Conservation (phyloP, 176 grass and related monocot genomes). For the Thalia dealbata region DNA sequence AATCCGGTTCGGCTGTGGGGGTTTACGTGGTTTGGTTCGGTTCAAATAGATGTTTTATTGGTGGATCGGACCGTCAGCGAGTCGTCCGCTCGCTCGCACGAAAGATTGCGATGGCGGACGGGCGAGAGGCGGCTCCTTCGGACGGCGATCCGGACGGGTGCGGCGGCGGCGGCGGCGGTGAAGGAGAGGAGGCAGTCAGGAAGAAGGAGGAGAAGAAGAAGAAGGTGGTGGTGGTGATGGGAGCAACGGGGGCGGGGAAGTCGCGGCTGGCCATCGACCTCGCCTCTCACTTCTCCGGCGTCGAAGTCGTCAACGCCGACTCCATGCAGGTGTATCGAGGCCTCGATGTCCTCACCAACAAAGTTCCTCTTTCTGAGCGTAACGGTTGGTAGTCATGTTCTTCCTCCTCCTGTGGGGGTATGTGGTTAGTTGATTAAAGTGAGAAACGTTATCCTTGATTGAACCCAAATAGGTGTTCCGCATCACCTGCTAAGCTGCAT, state of each 20-base stretch:
- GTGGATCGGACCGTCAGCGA: too few relatives aligned
- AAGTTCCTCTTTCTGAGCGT: constrained; percentile 54
- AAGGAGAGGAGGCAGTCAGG: background rate
- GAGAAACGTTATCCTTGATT: constrained; percentile 2
- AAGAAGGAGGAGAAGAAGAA: background rate
- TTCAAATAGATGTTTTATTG: too few relatives aligned
- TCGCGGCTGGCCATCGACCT: constrained; percentile 84
- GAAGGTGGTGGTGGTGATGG: constrained; percentile 84
- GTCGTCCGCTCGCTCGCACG: too few relatives aligned
- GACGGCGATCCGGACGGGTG: background rate
- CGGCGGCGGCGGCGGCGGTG: background rate
- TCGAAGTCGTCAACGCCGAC: constrained; percentile 79
- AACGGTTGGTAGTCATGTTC: constrained; percentile 34
- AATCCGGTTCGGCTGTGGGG: too few relatives aligned
- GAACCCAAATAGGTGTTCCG: constrained; percentile 44
- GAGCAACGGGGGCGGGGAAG: constrained; percentile 82
- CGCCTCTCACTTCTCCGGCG: constrained; percentile 43
- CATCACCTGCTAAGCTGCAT: constrained; percentile 72
- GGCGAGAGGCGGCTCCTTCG: background rate
- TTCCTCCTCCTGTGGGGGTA: background rate
- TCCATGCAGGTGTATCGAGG: constrained; percentile 90
- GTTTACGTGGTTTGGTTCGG: too few relatives aligned
- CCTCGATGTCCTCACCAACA: constrained; percentile 87
- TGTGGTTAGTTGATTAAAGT: background rate
- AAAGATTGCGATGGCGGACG: background rate